A percentile compares a stretch with the other conserved stretches of the same genome.
Conservation (phyloP, 345 rosid species). For the Citrus mangshanensis region DNA sequence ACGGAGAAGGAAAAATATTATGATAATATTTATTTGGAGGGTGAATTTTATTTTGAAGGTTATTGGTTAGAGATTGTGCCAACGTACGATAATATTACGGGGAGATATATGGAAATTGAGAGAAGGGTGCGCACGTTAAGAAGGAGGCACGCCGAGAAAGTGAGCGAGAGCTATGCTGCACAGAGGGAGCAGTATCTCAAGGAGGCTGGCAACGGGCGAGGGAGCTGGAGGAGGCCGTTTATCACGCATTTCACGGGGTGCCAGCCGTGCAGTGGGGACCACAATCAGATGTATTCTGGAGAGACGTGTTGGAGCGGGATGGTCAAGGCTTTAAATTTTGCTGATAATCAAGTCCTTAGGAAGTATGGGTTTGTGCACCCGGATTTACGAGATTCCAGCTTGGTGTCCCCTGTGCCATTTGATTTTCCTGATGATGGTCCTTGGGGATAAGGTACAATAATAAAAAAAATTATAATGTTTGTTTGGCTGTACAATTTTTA, state of each 20-base stretch:
- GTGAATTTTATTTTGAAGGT: constrained; percentile 65
- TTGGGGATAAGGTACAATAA: constrained; percentile 37
- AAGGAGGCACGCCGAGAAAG: constrained; percentile 87
- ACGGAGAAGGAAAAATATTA: constrained; percentile 45
- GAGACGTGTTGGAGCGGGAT: constrained; percentile 75
- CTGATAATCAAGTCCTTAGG: constrained; percentile 89
- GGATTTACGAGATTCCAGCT: constrained; percentile 52
- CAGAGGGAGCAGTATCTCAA: constrained; percentile 50
- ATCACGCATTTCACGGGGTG: constrained; percentile 94
- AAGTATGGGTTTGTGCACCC: constrained; percentile 76
- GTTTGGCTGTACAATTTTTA: neutral
- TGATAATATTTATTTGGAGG: constrained; percentile 71
- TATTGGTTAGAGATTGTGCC: constrained; percentile 70
- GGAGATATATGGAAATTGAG: constrained; percentile 50
- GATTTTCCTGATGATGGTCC: constrained; percentile 84
- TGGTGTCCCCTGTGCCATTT: constrained; percentile 57
- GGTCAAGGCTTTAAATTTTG: constrained; percentile 86
- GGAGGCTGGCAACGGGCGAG: constrained; percentile 48
- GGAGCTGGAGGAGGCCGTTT: constrained; percentile 74
- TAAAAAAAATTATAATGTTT: neutral
- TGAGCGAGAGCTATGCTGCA: constrained; percentile 68
- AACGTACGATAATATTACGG: constrained; percentile 53
- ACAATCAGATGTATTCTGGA: constrained; percentile 68
- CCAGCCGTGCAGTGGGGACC: constrained; percentile 91
- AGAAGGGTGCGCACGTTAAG: constrained; percentile 38